Percentiles rank a stretch among this genome's conserved stretches.
Conservation (phyloP, 441 rosid genomes). For the Sinapis alba region DNA sequence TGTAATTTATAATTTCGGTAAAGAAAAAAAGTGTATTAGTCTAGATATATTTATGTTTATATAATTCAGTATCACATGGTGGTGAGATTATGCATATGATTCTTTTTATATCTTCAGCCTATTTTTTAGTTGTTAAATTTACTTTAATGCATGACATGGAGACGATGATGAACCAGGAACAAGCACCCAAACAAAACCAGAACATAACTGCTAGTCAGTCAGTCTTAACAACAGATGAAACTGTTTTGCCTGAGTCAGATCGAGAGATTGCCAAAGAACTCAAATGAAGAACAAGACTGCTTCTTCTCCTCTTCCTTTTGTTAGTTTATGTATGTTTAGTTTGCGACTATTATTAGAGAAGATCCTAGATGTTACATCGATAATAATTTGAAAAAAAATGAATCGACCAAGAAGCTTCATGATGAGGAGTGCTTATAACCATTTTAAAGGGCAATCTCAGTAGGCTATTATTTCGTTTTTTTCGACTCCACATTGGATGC, state of each 20-base stretch:
- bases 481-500: too few relatives aligned
- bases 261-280: conserved; percentile 47
- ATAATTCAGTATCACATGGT: conserved; percentile 8
- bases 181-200: conserved; percentile 40
- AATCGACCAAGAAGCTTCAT: too few relatives aligned
- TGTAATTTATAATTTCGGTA: conserved; percentile 24
- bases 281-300: conserved; percentile 19
- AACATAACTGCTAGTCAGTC: conserved; percentile 25
- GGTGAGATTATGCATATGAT: conserved; percentile 11
- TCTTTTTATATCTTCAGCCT: too few relatives aligned
- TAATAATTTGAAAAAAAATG: too few relatives aligned
- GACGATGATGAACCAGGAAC: conserved; percentile 46
- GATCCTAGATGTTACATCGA: too few relatives aligned
- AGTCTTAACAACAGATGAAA: conserved; percentile 30
- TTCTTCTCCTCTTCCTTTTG: too few relatives aligned
- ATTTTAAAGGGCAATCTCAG: too few relatives aligned
- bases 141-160: conserved; percentile 77
- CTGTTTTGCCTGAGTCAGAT: conserved; percentile 38
- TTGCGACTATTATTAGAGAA: too few relatives aligned
- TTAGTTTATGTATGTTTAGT: too few relatives aligned
- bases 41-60: conserved; percentile 27
- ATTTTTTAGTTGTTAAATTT: too few relatives aligned
- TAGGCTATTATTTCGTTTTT: too few relatives aligned
- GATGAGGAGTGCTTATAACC: too few relatives aligned
- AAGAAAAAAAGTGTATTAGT: conserved; percentile 9